Percentiles rank a stretch among this genome's conserved stretches.
phyloP scores from a whole-genome alignment of 2,329 filamentous ascomycete species.

The Plenodomus lindquistii region DNA sequence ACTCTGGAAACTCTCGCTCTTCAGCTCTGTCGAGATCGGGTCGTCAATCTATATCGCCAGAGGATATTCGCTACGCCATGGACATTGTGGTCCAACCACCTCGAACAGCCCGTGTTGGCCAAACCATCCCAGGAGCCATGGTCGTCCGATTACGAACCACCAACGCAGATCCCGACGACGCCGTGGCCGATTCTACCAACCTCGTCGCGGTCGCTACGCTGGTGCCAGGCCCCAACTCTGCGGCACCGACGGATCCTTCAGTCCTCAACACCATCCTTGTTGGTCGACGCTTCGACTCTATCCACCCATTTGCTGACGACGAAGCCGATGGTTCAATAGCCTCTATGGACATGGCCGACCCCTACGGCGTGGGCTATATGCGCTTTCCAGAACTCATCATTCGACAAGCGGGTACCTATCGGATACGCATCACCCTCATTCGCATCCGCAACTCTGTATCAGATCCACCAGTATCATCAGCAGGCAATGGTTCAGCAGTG shows the following conservation, averaged over 20 bases:
- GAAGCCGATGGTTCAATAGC: conserved; percentile 41
- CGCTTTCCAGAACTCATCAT: conserved; percentile 43
- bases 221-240: conserved; percentile 32
- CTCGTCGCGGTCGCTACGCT: conserved; percentile 40
- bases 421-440: conserved; percentile 44
- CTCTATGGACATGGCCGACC: conserved; percentile 43
- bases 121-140: conserved; percentile 36
- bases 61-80: conserved; percentile 43
- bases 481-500: conserved; percentile 32
- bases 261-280: conserved; percentile 36
- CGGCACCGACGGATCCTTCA: conserved; percentile 30
- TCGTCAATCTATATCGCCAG: conserved; percentile 27
- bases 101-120: conserved; percentile 35
- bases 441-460: conserved; percentile 34
- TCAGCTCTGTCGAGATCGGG: conserved; percentile 30
- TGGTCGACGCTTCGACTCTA: conserved; percentile 39
- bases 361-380: conserved; percentile 44
- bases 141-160: conserved; percentile 40
- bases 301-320: conserved; percentile 43
- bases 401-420: conserved; percentile 42
- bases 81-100: conserved; percentile 45
- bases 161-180: conserved; percentile 37
- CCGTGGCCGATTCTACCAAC: conserved; percentile 37
- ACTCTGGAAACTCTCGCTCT: conserved; percentile 23
- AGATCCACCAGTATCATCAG: conserved; percentile 28